Percentiles rank a stretch among this genome's conserved stretches.
Evolutionary conservation across 495 filamentous ascomycete species (phyloP).

Genomic region (Penicillium silybi): DNA sequence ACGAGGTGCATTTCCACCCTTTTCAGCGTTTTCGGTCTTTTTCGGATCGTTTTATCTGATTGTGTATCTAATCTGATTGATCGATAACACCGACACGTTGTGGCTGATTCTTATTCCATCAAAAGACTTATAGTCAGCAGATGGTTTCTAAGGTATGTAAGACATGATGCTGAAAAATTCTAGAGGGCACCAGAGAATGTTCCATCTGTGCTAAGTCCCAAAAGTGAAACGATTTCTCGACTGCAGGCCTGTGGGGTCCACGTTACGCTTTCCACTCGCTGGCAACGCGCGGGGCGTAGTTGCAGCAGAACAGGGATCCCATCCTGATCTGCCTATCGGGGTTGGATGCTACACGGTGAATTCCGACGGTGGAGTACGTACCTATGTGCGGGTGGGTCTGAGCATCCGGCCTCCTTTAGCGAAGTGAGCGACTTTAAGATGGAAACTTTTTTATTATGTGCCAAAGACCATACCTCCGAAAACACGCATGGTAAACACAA

Average conservation of each 20-base stretch:
- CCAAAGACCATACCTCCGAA: background rate
- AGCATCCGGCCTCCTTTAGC: background rate
- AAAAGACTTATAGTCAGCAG: background rate
- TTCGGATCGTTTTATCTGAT: constrained; percentile 24
- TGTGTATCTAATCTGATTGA: constrained; percentile 25
- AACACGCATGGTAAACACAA: constrained; percentile 5
- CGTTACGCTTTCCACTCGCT: background rate
- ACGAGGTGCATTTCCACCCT: background rate
- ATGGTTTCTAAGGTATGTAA: too few relatives aligned
- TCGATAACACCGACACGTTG: constrained; percentile 2
- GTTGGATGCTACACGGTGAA: background rate
- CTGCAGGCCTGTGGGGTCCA: background rate
- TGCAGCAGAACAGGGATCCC: background rate
- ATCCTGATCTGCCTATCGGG: background rate
- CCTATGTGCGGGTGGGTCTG: background rate
- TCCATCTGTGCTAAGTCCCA: too few relatives aligned
- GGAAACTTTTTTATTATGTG: constrained; percentile 5
- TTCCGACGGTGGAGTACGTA: background rate
- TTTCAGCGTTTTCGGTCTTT: too few relatives aligned
- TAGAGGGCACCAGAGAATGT: too few relatives aligned
- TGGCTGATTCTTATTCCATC: background rate
- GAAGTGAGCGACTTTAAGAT: background rate
- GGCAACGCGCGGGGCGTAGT: background rate
- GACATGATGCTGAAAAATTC: too few relatives aligned
- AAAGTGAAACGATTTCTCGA: background rate